phyloP scores from a whole-genome alignment of 208 protist genomes.

The Herpetomonas tarakana region DNA sequence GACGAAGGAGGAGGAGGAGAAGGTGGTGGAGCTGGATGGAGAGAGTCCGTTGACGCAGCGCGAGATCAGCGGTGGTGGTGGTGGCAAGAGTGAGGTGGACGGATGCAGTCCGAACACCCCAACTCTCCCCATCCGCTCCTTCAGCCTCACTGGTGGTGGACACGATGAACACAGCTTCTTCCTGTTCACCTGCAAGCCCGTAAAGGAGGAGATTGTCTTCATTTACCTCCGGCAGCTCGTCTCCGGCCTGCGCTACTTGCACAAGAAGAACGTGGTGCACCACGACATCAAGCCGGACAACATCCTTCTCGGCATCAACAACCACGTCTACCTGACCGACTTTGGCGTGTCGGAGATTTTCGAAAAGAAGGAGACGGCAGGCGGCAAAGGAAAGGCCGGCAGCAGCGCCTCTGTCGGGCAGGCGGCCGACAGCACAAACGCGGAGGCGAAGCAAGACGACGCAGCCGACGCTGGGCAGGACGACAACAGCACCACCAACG shows the following conservation, averaged over 20 bases:
- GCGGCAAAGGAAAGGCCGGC: slow-evolving; percentile 1
- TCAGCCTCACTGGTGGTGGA: too few species aligned
- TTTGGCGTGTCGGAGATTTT: slow-evolving; percentile 80
- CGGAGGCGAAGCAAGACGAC: not conserved
- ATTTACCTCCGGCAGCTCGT: slow-evolving; percentile 74
- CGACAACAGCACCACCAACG: not conserved
- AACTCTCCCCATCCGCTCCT: not conserved
- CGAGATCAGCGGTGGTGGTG: slow-evolving; percentile 20
- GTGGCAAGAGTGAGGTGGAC: too few species aligned
- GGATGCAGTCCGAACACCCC: not conserved
- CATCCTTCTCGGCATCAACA: slow-evolving; percentile 51
- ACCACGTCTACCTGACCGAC: slow-evolving; percentile 66
- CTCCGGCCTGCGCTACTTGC: slow-evolving; percentile 70
- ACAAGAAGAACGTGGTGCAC: slow-evolving; percentile 69
- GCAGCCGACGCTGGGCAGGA: not conserved
- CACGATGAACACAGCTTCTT: slow-evolving; percentile 6
- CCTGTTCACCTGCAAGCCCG: slow-evolving; percentile 38
- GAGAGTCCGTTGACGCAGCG: slow-evolving; percentile 16
- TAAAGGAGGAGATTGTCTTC: slow-evolving; percentile 33
- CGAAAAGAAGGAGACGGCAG: slow-evolving; percentile 10
- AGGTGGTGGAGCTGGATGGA: not conserved
- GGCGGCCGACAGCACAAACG: not conserved
- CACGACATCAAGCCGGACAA: slow-evolving; percentile 86
- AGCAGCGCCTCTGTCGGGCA: not conserved
- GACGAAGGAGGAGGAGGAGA: not conserved